Base-by-base conservation (phyloP, 495 filamentous ascomycete species). In the Astrothelium macrocarpum region DNA sequence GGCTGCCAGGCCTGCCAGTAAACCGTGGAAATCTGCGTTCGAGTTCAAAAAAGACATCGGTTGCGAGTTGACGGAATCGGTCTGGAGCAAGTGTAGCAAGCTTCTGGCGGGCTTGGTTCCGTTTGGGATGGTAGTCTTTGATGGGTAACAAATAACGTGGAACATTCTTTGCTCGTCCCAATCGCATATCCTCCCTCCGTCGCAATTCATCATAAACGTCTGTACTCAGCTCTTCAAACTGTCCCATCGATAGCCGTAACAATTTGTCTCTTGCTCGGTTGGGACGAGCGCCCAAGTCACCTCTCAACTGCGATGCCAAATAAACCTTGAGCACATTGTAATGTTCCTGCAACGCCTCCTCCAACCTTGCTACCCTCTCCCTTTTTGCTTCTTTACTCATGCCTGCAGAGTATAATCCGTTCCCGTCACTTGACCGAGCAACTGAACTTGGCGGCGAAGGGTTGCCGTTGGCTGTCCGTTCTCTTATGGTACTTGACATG, bases 201-300 rank as follows among this genome's bases (percentile, higher is more conserved):
- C 94, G 82, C 49, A 97, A 78, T 75, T 98, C 94, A 74, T 98
- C 94, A 75, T 91, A 97, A 34, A 98, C 94, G 74, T 98, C 94
- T 25, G 93, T 97, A 71, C 90, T 96, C 25, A 98, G 80, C 77
- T 98, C 94, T 72, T 95, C 89, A 72, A 98, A 98, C 72, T 98
- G 94, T 28, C 92, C 90, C 11, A 87, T 78, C 0, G 91, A 95
- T 39, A 98, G 78, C 56, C 93, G 84, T 59, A 96, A 81, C 53
- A 97, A 79, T 77, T 98, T 98, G 75, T 97, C 94, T 59, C 90
- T 83, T 45, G 94, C 94, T 73, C 88, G 87, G 75, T 93, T 95
- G 29, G 90, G 86, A 67, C 86, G 84, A 65, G 85, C 87, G 28
- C 82, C 80, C 65, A 87, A 85, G 67, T 93, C 89, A 72, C 94